phyloP scores from a whole-genome alignment of 2,329 filamentous ascomycete genomes.

The Ophiostoma populinum region DNA sequence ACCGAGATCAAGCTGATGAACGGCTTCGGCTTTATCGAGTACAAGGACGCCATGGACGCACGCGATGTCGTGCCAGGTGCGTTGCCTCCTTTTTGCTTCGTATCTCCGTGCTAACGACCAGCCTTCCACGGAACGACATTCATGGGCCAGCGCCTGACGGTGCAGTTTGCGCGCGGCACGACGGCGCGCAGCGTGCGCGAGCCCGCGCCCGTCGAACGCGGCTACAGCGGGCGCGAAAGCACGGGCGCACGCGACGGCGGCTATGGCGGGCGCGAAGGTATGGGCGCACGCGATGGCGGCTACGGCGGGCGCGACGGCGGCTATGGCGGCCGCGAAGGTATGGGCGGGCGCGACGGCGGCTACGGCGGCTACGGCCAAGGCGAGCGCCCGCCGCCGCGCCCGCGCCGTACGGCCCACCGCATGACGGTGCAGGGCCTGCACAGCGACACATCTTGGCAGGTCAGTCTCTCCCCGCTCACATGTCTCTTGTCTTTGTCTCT shows the following conservation, averaged over 20 bases:
- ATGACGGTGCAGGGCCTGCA: conserved; percentile 98
- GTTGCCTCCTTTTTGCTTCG: neutral
- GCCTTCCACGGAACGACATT: conserved; percentile 69
- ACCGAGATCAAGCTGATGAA: conserved; percentile 99
- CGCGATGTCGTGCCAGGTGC: conserved; percentile 79
- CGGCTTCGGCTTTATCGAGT: conserved; percentile 98
- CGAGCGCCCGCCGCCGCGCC: conserved; percentile 49
- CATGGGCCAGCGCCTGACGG: conserved; percentile 92
- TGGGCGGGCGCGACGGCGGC: conserved; percentile 2
- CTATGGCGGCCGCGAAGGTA: neutral
- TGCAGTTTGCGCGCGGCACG: conserved; percentile 91
- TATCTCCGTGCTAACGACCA: neutral
- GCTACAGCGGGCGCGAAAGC: neutral
- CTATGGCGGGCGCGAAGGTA: conserved; percentile 24
- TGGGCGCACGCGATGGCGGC: neutral
- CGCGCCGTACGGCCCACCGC: conserved; percentile 83
- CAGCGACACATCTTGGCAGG: conserved; percentile 99
- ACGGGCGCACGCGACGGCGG: no score
- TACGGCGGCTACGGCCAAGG: conserved; percentile 28
- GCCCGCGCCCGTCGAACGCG: neutral
- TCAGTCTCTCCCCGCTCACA: conserved; percentile 46
- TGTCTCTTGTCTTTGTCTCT: neutral
- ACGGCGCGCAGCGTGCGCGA: conserved; percentile 30
- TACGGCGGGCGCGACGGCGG: neutral
- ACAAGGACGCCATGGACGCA: conserved; percentile 95